Evolutionary conservation across 768 basidiomycete genomes (phyloP), one percentile per base, ranked within the genome.

Genomic region (Russula brevipes): DNA sequence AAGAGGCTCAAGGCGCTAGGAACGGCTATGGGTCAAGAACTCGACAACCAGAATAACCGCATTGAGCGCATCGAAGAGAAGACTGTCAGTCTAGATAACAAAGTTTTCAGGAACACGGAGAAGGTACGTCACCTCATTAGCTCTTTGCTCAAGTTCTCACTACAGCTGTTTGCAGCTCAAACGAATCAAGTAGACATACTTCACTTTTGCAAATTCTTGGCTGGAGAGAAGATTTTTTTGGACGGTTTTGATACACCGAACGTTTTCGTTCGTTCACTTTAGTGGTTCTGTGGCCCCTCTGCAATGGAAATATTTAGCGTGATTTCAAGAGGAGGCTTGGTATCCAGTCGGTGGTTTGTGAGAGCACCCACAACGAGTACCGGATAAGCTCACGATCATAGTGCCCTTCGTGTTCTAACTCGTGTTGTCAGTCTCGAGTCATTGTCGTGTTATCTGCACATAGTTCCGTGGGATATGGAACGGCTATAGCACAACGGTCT

Each of bases 11-110:
- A 89, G 75, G 84, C 85, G 3, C 77, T 95, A 19, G 91, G 89
- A 6, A 80, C 80, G 64, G 85, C 89, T 4, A 93, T 92, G 87
- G 88, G 90, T 49, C 82, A 90, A 64, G 95, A 98, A 72, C 84
- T 98, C 59, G 87, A 94, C 68, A 79, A 77, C 30, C 97, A 99
- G 80, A 98, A 94, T 77, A 69, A 71, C 7, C 81, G 94, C 65
- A 85, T 98, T 64, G 85, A 84, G 42, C 78, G 81, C 53, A 87
- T 98, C 64, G 83, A 84, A 56, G 81, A 83, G 66, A 97, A 97
- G 80, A 85, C 93, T 3, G 85, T 82, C 66, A 77, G 74, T 31
- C 77, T 95, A 49, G 93, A 95, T 73, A 80, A 80, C 72, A 85
- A 80, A 65, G 82, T 98, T 67, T 81, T 83, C 79, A 81, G 80